phyloP scores from a whole-genome alignment of 2,329 filamentous ascomycete genomes.

The Aspergillus nomiae region DNA sequence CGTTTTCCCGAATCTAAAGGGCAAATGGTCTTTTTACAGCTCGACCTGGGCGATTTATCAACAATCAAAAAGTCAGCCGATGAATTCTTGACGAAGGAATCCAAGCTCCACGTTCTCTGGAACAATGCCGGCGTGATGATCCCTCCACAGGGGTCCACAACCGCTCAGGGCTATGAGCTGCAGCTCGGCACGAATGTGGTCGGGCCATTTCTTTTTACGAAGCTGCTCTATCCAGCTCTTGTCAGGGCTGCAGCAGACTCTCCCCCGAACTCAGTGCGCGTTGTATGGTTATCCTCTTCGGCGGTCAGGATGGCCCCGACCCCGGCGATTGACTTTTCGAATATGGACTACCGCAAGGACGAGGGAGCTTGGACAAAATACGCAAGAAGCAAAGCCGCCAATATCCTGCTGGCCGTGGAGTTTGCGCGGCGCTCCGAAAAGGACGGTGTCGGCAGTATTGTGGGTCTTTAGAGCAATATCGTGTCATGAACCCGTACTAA shows the following conservation, averaged over 20 bases:
- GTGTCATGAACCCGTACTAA: neutral
- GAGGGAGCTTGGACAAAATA: constrained; percentile 21
- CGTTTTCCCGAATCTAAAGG: neutral
- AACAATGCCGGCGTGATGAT: constrained; percentile 41
- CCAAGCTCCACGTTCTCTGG: constrained; percentile 43
- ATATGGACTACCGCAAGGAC: constrained; percentile 18
- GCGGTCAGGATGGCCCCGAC: constrained; percentile 25
- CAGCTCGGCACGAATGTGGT: constrained; percentile 42
- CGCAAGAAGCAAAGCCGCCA: constrained; percentile 24
- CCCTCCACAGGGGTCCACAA: constrained; percentile 35
- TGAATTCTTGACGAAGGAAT: constrained; percentile 39
- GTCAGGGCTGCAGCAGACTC: constrained; percentile 28
- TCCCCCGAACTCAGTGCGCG: constrained; percentile 30
- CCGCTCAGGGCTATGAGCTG: constrained; percentile 37
- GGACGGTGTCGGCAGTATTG: constrained; percentile 22
- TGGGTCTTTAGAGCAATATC: neutral
- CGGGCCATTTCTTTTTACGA: constrained; percentile 27
- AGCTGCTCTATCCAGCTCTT: constrained; percentile 34
- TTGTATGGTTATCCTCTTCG: constrained; percentile 37
- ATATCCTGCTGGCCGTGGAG: constrained; percentile 20
- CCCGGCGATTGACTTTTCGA: constrained; percentile 21
- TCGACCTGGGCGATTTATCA: constrained; percentile 31
- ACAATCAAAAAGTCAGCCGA: constrained; percentile 43
- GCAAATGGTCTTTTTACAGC: neutral
- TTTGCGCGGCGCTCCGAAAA: constrained; percentile 13